Base-by-base conservation (phyloP, 1,284 basidiomycete species). In the Boletus semigastroideus region DNA sequence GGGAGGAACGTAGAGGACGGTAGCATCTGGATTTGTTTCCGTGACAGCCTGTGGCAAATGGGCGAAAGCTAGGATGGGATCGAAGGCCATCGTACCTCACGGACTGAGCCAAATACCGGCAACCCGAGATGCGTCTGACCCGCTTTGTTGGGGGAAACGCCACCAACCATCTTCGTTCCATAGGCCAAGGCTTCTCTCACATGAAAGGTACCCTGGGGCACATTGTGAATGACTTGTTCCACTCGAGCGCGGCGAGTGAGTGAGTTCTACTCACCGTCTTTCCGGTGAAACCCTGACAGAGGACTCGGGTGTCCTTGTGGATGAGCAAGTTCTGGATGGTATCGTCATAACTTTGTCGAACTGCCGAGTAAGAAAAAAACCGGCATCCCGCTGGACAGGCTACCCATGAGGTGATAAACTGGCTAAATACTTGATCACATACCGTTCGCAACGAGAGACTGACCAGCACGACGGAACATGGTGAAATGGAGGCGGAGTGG, bases 131-230 rank as follows among this genome's bases (percentile, higher is more conserved):
- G 97, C 14, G 84, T 92, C 73, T 92, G 87, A 33, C 97, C 97
- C 48, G 95, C 97, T 75, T 98, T 99, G 78, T 92, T 97, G 47
- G 96, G 97, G 36, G 93, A 95, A 50, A 97, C 94, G 67, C 97
- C 97, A 54, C 96, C 97, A 55, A 99, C 93, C 86, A 99, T 94
- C 55, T 90, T 91, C 54, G 97, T 99, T 31, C 95, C 95, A 71
- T 94, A 99, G 46, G 86, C 92, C 59, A 99, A 75, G 44, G 97
- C 94, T 74, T 98, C 94, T 70, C 84, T 89, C 59, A 87, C 86
- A 80, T 99, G 97, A 84, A 99, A 99, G 62, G 96, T 98, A 63
- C 88, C 96, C 94, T 98, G 61, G 11, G 38, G 37, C 17, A 28
- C 19, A 44, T 55, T 40, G 54, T 56, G 52, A 52, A 51, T 27